Base-by-base conservation (phyloP, 129 eudicot species). In the Saposhnikovia divaricata region DNA sequence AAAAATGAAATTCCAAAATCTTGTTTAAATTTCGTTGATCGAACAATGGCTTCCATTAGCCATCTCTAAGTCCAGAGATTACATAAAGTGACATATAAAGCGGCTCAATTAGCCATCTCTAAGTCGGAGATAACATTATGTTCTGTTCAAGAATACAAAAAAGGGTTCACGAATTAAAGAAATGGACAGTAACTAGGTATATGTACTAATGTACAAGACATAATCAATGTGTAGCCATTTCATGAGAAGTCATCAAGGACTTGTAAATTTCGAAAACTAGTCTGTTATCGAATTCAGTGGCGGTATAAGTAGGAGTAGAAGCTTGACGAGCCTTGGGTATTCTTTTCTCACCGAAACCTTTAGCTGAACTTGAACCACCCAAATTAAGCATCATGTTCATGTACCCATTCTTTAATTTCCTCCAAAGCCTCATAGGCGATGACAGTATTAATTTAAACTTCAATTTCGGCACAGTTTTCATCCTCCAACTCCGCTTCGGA, bases 181-280 rank as follows among this genome's bases (percentile, higher is more conserved):
- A 61, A 61, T 61, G 13, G 69, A 25, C 31, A n/a, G 68, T 23
- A 11, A 46, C 31, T 0, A 23, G 25, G 28, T 61, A n/a, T 61
- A 61, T 25, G 28, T 8, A n/a, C 69, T n/a, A 9, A 61, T 25
- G 28, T 8, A n/a, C 69, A 61, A 9, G 69, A n/a, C 66, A 59
- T 7, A n/a, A 25, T 61, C 69, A 61, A 61, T 61, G 28, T 10
- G 83, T 81, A 55, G 80, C 85, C 87, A 91, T 61, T 78, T 89
- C 93, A 46, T 79, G 82, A 40, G 93, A 86, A 83, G 88, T 78
- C 42, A 81, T 65, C 84, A 89, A 74, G 43, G 83, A 80, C 83
- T 91, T 91, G 31, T 86, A 91, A 23, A 91, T 89, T 84, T 91
- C 97, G 28, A 84, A 81, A 45, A 91, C 70, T 63, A 91, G 81